These are phyloP conservation scores for Pouteria campechiana DNA, from an alignment of 179 eudicot genomes.

Conservation along the genomic window DNA sequence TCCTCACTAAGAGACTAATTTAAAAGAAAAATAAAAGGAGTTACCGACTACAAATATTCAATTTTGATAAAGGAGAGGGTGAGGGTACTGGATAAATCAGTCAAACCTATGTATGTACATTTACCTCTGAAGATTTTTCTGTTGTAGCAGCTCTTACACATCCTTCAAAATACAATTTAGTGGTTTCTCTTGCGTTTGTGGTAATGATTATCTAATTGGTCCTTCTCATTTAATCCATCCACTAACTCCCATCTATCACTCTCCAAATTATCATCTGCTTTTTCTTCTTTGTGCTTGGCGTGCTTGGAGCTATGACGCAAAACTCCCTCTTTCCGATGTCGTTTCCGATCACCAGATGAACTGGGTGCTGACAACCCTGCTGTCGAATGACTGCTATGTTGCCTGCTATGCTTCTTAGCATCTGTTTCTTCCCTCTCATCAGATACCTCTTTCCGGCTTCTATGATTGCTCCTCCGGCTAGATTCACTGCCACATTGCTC, in stretches of 20 bases:
- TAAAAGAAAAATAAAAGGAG: constrained; percentile 7
- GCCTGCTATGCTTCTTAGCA: background rate
- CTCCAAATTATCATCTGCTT: background rate
- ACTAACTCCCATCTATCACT: constrained; percentile 17
- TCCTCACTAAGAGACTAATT: constrained; percentile 1
- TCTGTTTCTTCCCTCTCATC: constrained; percentile 8
- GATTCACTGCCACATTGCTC: constrained; percentile 15
- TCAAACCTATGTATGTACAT: constrained; percentile 11
- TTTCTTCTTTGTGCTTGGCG: constrained; percentile 4
- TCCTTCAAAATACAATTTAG: too few species aligned
- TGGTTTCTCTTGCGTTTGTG: constrained; percentile 20
- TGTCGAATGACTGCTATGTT: constrained; percentile 2
- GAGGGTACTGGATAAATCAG: constrained; percentile 11
- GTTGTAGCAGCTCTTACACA: too few species aligned
- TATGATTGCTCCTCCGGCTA: constrained; percentile 8
- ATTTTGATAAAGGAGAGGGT: too few species aligned
- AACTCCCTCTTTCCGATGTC: constrained; percentile 2
- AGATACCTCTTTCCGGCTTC: constrained; percentile 1
- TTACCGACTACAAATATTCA: constrained; percentile 7
- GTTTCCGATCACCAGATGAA: constrained; percentile 6
- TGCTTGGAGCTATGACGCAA: constrained; percentile 6
- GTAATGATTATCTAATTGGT: constrained; percentile 8
- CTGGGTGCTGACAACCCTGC: constrained; percentile 6
- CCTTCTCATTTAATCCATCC: constrained; percentile 11
- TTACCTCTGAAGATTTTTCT: constrained; percentile 17